A percentile compares a stretch with the other conserved stretches of the same genome.
phyloP scores from a whole-genome alignment of 495 filamentous ascomycete genomes.

The Monascus purpureus region DNA sequence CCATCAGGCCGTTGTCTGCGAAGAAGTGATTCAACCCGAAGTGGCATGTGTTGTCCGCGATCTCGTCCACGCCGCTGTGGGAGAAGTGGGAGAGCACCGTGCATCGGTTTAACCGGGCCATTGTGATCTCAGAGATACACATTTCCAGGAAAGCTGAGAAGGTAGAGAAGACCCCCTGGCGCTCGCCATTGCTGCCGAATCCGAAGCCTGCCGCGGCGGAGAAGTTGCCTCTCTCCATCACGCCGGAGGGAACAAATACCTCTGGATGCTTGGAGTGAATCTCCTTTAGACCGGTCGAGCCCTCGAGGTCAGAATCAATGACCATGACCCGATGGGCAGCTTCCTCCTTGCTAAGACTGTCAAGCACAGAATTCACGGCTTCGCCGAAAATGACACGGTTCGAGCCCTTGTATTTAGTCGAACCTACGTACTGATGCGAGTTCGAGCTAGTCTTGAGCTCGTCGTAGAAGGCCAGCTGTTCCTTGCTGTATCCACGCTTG shows the following conservation, averaged over 20 bases:
- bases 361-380: constrained; percentile 23
- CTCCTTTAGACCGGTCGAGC: constrained; percentile 25
- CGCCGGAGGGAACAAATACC: constrained; percentile 20
- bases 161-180: constrained; percentile 28
- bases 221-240: constrained; percentile 30
- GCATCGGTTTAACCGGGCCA: constrained; percentile 27
- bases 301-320: constrained; percentile 27
- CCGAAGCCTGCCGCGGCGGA: constrained; percentile 27
- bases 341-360: constrained; percentile 23
- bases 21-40: constrained; percentile 31
- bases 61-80: constrained; percentile 28
- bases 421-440: constrained; percentile 20
- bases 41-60: constrained; percentile 30
- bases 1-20: constrained; percentile 26
- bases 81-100: constrained; percentile 26
- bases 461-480: constrained; percentile 25
- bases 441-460: constrained; percentile 23
- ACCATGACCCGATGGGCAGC: constrained; percentile 27
- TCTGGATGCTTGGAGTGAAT: constrained; percentile 22
- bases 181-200: constrained; percentile 23
- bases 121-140: constrained; percentile 28
- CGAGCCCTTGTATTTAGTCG: constrained; percentile 19
- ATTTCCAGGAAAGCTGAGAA: constrained; percentile 30
- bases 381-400: constrained; percentile 27
- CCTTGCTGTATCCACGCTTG: constrained; percentile 19